Evolutionary conservation across 768 basidiomycete species (phyloP), one percentile per base, ranked within the genome.

Genomic region (Rhodotorula diobovata): DNA sequence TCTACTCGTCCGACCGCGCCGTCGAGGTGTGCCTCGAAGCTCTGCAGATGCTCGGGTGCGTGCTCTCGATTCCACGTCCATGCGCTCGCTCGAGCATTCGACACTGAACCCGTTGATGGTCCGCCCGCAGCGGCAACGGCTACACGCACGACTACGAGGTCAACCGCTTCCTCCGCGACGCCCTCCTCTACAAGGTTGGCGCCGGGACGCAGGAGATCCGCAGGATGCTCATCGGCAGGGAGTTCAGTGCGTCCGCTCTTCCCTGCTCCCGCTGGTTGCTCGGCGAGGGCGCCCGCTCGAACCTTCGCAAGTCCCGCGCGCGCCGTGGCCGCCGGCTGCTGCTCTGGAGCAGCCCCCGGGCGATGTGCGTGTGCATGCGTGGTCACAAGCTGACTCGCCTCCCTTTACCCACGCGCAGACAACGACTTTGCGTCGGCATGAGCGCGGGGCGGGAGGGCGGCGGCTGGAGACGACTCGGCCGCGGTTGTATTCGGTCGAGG

Each of bases 1-100:
- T 97, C 56, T 95, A 94, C 81, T 90, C 92, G 30, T 93, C 93
- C 0, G 94, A 97, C 77, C 89, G 87, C 77, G 90, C 92, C 35
- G 87, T 95, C 34, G 91, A 96, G 80, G 91, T 96, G 21, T 88
- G 93, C 8, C 81, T 91, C 77, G 71, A 65, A 37, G 66, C 60
- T 8, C 66, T 72, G 67, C 72, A 70, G 50, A 68, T 57, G 64
- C 63, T 79, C 72, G 80, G 74, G 70, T 64, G 3, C 56, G 70
- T 56, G 39, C 39, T 23, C 30, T 11, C 15, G 15, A 1, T 61
- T 37, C 20, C 34, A 15, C 60, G 5, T 12, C n/a, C n/a, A n/a
- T n/a, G n/a, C n/a, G n/a, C n/a, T n/a, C n/a, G n/a, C 53, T 34
- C 34, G 10, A 25, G 1, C 18, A 28, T 6, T 10, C 50, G 23